Conservation (phyloP, 768 basidiomycete genomes). For the Mycena filopes region DNA sequence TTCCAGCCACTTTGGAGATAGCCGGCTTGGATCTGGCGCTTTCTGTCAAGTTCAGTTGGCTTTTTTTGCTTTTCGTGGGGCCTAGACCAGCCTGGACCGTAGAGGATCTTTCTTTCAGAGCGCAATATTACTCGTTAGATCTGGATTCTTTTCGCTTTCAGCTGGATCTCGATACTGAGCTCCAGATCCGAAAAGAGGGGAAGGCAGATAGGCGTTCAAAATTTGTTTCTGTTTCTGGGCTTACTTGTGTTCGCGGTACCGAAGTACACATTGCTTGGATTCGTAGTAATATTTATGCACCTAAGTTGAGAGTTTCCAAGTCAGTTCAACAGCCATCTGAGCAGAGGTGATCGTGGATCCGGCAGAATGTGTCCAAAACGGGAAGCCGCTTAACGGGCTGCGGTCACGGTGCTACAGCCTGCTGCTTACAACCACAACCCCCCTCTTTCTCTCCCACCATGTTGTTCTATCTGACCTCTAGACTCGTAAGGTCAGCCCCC, state of each 20-base stretch:
- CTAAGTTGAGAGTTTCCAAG: no score
- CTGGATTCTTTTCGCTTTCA: not conserved
- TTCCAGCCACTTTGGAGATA: not conserved
- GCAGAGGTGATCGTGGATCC: no score
- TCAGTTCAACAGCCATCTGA: no score
- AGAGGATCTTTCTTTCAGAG: not conserved
- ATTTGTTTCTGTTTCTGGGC: not conserved
- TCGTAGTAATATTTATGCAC: no score
- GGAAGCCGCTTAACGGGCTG: constrained; percentile 17
- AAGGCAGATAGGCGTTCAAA: not conserved
- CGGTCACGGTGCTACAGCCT: no score
- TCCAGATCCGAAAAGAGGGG: not conserved
- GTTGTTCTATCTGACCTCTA: constrained; percentile 61
- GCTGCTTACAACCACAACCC: not conserved
- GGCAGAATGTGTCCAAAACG: constrained; percentile 2
- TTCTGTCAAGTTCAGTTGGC: not conserved
- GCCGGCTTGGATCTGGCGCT: not conserved
- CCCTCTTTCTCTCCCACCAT: constrained; percentile 38
- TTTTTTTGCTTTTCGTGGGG: not conserved
- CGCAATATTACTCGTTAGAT: not conserved
- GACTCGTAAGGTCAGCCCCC: constrained; percentile 55
- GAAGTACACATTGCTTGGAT: no score
- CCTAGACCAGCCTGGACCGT: not conserved
- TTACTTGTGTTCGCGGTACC: no score
- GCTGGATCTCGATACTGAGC: not conserved